Evolutionary conservation across 169 alveolate genomes (phyloP), one percentile per base, ranked within the genome.

Genomic region (Sarcocystis neurona): DNA sequence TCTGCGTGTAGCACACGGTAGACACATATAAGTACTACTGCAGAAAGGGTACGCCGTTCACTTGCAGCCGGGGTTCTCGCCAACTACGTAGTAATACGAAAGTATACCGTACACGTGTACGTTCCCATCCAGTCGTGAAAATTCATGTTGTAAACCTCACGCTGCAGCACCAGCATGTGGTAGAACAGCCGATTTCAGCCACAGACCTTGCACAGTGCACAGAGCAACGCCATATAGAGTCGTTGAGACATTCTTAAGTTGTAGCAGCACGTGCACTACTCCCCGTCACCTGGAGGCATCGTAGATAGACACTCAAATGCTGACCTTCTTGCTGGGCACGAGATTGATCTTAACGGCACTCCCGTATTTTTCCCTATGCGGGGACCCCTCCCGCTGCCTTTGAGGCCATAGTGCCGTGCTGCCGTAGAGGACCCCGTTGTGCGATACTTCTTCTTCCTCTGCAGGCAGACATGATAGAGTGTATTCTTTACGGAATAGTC

Each of bases 301-400:
- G 18, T 32, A 39, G 18, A 15, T n/a, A 53, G 4, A 41, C 37
- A 32, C 39, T 58, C 47, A 39, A 18, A 18, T 30, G 15, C 91
- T 70, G 53, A 95, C 97, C 96, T 93, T 66, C 96, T 44, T 47
- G 89, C 92, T 0, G 97, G 97, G 43, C 94, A 91, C 41, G 58
- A 91, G 32, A 95, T 93, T 32, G 94, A 94, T 84, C 93, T 93
- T 44, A 93, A 80, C 27, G 97, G 97, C 44, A 92, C 48, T 74
- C 94, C 93, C 27, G 96, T 91, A 77, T 91, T 90, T 84, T 93
- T 94, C 87, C 88, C 77, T 43, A 94, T 60, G 75, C 96, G 92
- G 23, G 94, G 95, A 44, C 96, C 96, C 27, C 97, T 94, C 12
- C 96, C 95, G 47, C 95, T 75, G 48, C 96, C 96, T 8, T 92